Percentiles rank a stretch among this genome's conserved stretches.
These are phyloP conservation scores for Bruguiera parviflora DNA, from an alignment of 345 rosid genomes.

Conservation along the genomic window DNA sequence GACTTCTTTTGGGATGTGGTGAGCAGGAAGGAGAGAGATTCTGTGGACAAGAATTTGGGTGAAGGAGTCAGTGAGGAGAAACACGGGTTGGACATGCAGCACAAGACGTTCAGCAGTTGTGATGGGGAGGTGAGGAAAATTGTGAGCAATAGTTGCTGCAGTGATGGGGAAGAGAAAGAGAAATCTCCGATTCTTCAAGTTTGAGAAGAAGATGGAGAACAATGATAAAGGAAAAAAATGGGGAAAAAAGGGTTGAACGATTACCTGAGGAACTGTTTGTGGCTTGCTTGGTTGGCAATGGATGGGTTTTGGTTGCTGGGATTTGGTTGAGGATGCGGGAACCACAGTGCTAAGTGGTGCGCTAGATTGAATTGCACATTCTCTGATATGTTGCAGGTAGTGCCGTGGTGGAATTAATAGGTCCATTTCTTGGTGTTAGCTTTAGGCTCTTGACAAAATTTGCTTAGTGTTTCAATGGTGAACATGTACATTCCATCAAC, in stretches of 20 bases:
- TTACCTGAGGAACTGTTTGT: background rate
- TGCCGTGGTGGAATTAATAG: constrained; percentile 31
- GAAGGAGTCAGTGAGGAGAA: background rate
- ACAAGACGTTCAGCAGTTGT: constrained; percentile 7
- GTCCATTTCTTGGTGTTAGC: constrained; percentile 21
- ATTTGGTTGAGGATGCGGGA: constrained; percentile 9
- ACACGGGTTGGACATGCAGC: background rate
- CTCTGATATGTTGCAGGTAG: constrained; percentile 19
- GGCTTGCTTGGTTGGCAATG: constrained; percentile 8
- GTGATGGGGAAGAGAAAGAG: constrained; percentile 29
- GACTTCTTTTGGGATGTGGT: constrained; percentile 49
- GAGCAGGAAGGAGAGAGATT: constrained; percentile 13
- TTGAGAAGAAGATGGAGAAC: constrained; percentile 17
- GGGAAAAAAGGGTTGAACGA: too few relatives aligned
- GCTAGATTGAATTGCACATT: background rate
- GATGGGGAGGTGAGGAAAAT: constrained; percentile 23
- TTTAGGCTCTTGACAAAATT: constrained; percentile 30
- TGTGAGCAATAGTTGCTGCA: constrained; percentile 15
- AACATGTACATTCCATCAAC: constrained; percentile 37
- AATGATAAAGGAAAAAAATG: background rate
- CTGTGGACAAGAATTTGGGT: constrained; percentile 10
- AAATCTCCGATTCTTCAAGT: constrained; percentile 18
- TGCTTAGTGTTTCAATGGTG: constrained; percentile 21
- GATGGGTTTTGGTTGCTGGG: constrained; percentile 9
- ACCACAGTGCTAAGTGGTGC: constrained; percentile 7